A percentile compares a stretch with the other conserved stretches of the same genome.
Evolutionary conservation across 768 basidiomycete species (phyloP).

Genomic region (Naganishia onofrii): DNA sequence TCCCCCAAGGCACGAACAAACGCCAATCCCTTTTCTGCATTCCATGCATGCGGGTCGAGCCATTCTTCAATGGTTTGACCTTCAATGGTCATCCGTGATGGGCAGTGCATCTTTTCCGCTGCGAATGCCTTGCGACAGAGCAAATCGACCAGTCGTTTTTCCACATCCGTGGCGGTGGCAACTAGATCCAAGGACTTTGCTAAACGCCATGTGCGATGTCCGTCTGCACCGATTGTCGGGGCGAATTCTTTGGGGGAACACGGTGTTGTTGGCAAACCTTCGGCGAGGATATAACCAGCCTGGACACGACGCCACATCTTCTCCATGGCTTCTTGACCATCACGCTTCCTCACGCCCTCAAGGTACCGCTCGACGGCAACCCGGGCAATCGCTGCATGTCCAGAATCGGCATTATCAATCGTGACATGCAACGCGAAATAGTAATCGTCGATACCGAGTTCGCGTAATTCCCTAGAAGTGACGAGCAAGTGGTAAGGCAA

Average conservation of each 20-base stretch:
- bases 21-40: slow-evolving; percentile 32
- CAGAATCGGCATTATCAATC: slow-evolving; percentile 46
- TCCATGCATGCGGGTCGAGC: slow-evolving; percentile 37
- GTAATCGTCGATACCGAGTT: slow-evolving; percentile 44
- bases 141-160: slow-evolving; percentile 33
- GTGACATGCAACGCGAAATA: slow-evolving; percentile 48
- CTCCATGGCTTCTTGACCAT: slow-evolving; percentile 35
- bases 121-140: slow-evolving; percentile 38
- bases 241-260: slow-evolving; percentile 36
- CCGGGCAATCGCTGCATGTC: slow-evolving; percentile 44
- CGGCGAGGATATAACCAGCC: slow-evolving; percentile 41
- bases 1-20: slow-evolving; percentile 40
- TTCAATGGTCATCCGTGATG: slow-evolving; percentile 37
- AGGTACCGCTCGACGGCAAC: slow-evolving; percentile 42
- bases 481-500: slow-evolving; percentile 47
- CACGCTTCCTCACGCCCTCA: slow-evolving; percentile 35
- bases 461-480: slow-evolving; percentile 40
- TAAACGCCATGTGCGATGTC: slow-evolving; percentile 5
- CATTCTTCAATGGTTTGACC: slow-evolving; percentile 35
- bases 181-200: background rate
- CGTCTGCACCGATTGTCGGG: slow-evolving; percentile 14
- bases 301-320: slow-evolving; percentile 39
- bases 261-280: slow-evolving; percentile 44
- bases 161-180: slow-evolving; percentile 19
- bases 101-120: slow-evolving; percentile 43